Base-by-base conservation (phyloP, 495 filamentous ascomycete genomes). In the Aspergillus carlsbadensis region DNA sequence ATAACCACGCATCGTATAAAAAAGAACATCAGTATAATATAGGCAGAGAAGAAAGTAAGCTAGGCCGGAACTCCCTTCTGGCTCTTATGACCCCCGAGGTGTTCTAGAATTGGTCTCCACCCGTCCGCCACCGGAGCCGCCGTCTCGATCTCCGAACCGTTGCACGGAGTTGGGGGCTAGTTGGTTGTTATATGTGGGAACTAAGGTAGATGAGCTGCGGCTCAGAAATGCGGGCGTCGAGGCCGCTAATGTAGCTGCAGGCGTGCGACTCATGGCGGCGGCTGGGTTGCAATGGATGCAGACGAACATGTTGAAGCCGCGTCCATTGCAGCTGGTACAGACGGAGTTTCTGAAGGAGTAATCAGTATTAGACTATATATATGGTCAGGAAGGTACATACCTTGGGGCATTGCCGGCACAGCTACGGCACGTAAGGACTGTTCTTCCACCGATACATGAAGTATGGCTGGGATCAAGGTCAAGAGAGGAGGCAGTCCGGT, bases 401-500 rank as follows among this genome's bases (percentile, higher is more conserved):
- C 73, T 70, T 17, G 71, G 73, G 43, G 71, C 70, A 58, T 76
- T 73, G 0, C 73, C 73, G 18, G 73, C 73, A 20, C 73, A 76
- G 47, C 54, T 54, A 8, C 65, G 65, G 60, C 73, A 76, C 36
- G 73, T 76, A 15, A 69, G 10, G 20, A 70, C 70, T n/a, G 67
- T 73, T 24, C 60, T 56, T 15, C 73, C 73, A 10, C 71, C 67
- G 17, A 74, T 68, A 54, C 73, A 76, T 10, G 73, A 69, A 11
- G 60, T 69, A 34, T 74, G 71, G 3, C 50, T 56, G 10, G 73
- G 73, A 44, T 76, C 73, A 2, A 72, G 67, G 35, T 63, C 48
- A 47, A 66, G 22, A 0, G 64, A 59, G 4, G 48, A 18, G 15
- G 59, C 55, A 4, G 26, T 8, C n/a, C 58, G 60, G 42, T 50